Evolutionary conservation across 345 rosid species (phyloP), one percentile per base, ranked within the genome.

Genomic region (Capsella bursapastoris): DNA sequence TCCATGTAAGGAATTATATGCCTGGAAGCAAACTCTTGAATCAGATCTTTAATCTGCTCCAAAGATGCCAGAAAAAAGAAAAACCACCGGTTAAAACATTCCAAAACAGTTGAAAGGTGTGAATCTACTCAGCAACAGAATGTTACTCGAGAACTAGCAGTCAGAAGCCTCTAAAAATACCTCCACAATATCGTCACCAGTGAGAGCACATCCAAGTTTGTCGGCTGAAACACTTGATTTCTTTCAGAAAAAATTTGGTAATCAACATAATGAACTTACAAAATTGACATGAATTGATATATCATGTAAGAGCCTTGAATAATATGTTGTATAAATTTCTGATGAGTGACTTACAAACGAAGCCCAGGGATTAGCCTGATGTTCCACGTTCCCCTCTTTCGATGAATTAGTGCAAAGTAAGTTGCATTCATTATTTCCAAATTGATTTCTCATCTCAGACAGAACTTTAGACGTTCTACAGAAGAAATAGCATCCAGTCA

Each of bases 1-100:
- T 95, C 99, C 98, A 95, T 92, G 83, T 84, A 85, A 56, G 99
- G 99, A 81, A 95, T 92, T 74, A 90, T 75, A 77, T 89, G 86
- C 71, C 89, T 95, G 56, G 99, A 90, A 62, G 99, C 75, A 79
- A 95, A 79, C 78, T 95, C 96, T 83, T 92, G 99, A 87, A 87
- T 84, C 73, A 86, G 72, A 86, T 85, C 89, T 82, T 88, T 90
- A 73, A 95, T 84, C 99, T 95, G 87, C 70, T 79, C 56, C 81
- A 67, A 59, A 70, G 72, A 78, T 55, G 41, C 64, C 57, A 77
- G 63, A 66, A 40, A 38, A 69, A 68, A 48, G 51, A 57, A 72
- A 75, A 44, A 57, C 35, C 4, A 14, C 49, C 87, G 86, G 63
- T 79, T 66, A 76, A 76, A 56, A 67, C 73, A 76, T 49, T 35